Evolutionary conservation across 164 flowering plant genomes (phyloP).

Genomic region (Magnolia changhungtana): DNA sequence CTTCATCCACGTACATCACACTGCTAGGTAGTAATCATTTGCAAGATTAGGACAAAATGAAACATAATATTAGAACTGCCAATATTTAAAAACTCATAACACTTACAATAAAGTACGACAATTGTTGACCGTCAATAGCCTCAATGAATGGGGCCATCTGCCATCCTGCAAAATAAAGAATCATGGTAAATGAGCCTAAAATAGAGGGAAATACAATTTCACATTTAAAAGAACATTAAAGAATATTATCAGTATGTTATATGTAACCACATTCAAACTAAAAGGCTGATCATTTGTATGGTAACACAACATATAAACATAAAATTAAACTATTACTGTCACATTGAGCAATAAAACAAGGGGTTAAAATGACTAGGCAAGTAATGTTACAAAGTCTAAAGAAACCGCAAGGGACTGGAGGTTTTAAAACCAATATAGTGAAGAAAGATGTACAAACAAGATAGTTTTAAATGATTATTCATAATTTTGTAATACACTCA

Average conservation of each 20-base stretch:
- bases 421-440: not conserved
- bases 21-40: not conserved
- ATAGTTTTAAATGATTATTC: not conserved
- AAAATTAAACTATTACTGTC: not conserved
- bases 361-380: not conserved
- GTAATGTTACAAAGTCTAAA: not conserved
- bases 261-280: not conserved
- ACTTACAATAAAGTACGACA: conserved; percentile 60
- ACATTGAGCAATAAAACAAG: not conserved
- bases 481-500: not conserved
- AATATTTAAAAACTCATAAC: not conserved
- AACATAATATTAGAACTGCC: not conserved
- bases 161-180: conserved; percentile 59
- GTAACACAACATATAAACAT: not conserved
- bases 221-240: not conserved
- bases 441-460: not conserved
- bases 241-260: not conserved
- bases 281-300: not conserved
- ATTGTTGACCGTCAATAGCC: conserved; percentile 76
- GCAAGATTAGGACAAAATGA: not conserved
- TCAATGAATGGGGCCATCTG: conserved; percentile 96
- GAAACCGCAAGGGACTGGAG: not conserved
- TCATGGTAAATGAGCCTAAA: not conserved
- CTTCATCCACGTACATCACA: not conserved
- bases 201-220: not conserved